Base-by-base conservation (phyloP, 208 protist species). In the Acanthamoeba lugdunensis region DNA sequence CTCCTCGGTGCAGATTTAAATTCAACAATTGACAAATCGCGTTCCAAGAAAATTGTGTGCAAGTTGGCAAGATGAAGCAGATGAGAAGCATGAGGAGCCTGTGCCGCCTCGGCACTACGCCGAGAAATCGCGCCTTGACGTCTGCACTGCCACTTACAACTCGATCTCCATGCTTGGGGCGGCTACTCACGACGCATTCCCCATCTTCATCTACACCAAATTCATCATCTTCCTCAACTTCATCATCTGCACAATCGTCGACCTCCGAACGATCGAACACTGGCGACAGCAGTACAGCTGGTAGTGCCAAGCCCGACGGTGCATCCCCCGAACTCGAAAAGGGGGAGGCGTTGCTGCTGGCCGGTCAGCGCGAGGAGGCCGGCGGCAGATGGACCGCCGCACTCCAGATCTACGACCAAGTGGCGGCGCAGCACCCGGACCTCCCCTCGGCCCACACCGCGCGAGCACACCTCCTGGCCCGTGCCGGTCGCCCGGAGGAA, bases 351-450 rank as follows among this genome's bases (percentile, higher is more conserved):
- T 30, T 84, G 33, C 6, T 84, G 45, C 33, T 61, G 23, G 33
- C 21, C 23, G 77, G 77, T 2, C 77, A 84, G 23, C 13, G 23
- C 11, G 28, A 84, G 18, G 77, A 84, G 77, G 33, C 48, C 45
- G 45, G 16, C 33, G 77, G 45, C 18, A 13, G 45, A 7, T 84
- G 77, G 77, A 14, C 21, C 23, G 77, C 77, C 8, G 77, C 77
- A 33, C 77, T 84, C 11, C 45, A 23, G 23, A 41, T 48, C 77
- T 84, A 84, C 48, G 77, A 50, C 45, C 77, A 58, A n/a, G 77
- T 41, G 4, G 77, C 28, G 4, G 77, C 77, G 13, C 77, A 8
- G 14, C 16, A 33, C 25, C 77, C 77, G 13, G 48, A 84, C 13
- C 18, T 84, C 4, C 77, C 77, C 4, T 9, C 77, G 14, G 45